phyloP scores from a whole-genome alignment of 2,329 filamentous ascomycete species.

The Balansia obtecta region DNA sequence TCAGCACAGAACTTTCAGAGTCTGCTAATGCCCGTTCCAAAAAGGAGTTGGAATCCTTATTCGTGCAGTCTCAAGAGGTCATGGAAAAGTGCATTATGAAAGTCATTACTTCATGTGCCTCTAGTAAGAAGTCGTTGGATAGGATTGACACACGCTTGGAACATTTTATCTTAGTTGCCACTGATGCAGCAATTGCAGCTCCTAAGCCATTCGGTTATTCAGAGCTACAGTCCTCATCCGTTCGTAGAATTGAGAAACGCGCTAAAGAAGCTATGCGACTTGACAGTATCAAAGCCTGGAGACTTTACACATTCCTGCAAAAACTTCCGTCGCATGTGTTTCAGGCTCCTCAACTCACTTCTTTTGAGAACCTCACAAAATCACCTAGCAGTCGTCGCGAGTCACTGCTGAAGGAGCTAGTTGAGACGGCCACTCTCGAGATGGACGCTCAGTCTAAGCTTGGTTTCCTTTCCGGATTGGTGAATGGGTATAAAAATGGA shows the following conservation, averaged over 20 bases:
- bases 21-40: conserved; percentile 17
- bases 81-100: conserved; percentile 16
- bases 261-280: conserved; percentile 20
- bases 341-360: conserved; percentile 20
- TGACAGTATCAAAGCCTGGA: conserved; percentile 31
- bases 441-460: conserved; percentile 22
- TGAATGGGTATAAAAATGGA: conserved; percentile 19
- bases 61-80: conserved; percentile 14
- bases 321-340: conserved; percentile 22
- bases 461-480: conserved; percentile 26
- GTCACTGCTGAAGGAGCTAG: conserved; percentile 20
- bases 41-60: conserved; percentile 12
- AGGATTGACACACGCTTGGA: conserved; percentile 12
- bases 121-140: conserved; percentile 18
- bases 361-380: conserved; percentile 18
- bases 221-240: conserved; percentile 18
- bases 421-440: conserved; percentile 19
- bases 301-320: conserved; percentile 30
- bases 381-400: conserved; percentile 18
- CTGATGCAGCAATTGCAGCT: conserved; percentile 18
- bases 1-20: conserved; percentile 17
- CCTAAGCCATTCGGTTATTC: conserved; percentile 11
- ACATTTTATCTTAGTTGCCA: conserved; percentile 20
- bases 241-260: conserved; percentile 23
- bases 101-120: conserved; percentile 16